Evolutionary conservation across 2,329 filamentous ascomycete species (phyloP).

Genomic region (Aspergillus fructus): DNA sequence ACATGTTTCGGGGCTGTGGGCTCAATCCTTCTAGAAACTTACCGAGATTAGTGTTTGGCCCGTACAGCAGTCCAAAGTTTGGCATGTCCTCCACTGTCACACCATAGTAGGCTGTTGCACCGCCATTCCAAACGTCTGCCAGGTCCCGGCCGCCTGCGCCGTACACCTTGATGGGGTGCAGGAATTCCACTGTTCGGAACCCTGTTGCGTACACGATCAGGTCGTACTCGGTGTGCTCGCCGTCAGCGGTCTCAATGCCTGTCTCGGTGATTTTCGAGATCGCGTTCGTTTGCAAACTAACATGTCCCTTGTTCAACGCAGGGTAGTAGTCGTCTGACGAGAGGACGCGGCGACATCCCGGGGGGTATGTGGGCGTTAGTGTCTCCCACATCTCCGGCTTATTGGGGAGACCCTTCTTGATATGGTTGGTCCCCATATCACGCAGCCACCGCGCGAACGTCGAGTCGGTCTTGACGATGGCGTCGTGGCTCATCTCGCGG

Average conservation of each 20-base stretch:
- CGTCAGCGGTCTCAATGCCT: slow-evolving; percentile 48
- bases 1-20: background rate
- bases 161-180: slow-evolving; percentile 56
- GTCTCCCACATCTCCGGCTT: slow-evolving; percentile 53
- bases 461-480: slow-evolving; percentile 43
- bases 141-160: slow-evolving; percentile 47
- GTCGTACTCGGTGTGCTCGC: slow-evolving; percentile 50
- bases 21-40: background rate
- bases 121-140: slow-evolving; percentile 54
- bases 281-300: slow-evolving; percentile 50
- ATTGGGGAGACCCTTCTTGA: slow-evolving; percentile 50
- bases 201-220: slow-evolving; percentile 60
- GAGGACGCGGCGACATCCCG: slow-evolving; percentile 57
- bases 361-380: slow-evolving; percentile 54
- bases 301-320: slow-evolving; percentile 48
- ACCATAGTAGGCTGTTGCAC: slow-evolving; percentile 53
- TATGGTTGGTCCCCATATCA: slow-evolving; percentile 33
- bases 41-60: slow-evolving; percentile 55
- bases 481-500: slow-evolving; percentile 50
- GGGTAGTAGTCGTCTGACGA: slow-evolving; percentile 58
- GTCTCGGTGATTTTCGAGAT: slow-evolving; percentile 49
- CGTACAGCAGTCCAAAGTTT: slow-evolving; percentile 60
- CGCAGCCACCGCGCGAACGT: slow-evolving; percentile 44
- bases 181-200: slow-evolving; percentile 59
- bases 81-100: slow-evolving; percentile 53